Evolutionary conservation across 345 rosid genomes (phyloP).

Genomic region (Rhizophora apiculata): DNA sequence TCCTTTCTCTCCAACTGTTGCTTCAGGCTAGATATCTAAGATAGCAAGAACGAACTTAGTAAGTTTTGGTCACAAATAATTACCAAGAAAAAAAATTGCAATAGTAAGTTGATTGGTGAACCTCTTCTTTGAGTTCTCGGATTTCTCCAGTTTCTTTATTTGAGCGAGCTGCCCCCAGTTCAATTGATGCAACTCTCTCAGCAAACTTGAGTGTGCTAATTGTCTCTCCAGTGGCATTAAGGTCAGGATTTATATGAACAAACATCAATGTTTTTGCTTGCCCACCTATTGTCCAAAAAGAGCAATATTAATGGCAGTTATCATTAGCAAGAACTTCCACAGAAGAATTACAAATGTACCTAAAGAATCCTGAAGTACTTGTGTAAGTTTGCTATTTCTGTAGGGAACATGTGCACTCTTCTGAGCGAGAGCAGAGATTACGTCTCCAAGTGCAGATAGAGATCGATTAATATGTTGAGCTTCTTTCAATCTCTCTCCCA

Average conservation of each 20-base stretch:
- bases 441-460: constrained; percentile 94
- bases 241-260: constrained; percentile 89
- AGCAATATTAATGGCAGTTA: no score
- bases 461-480: constrained; percentile 95
- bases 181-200: constrained; percentile 90
- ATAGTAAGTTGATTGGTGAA: constrained; percentile 17
- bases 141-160: constrained; percentile 94
- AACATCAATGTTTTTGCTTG: constrained; percentile 97
- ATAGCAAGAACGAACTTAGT: background rate
- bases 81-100: background rate
- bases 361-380: constrained; percentile 88
- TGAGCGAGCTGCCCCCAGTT: constrained; percentile 89
- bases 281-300: constrained; percentile 47
- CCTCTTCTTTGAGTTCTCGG: constrained; percentile 92
- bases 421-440: constrained; percentile 91
- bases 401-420: constrained; percentile 90
- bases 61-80: background rate
- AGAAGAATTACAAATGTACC: constrained; percentile 36
- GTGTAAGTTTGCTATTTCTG: constrained; percentile 96
- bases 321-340: background rate
- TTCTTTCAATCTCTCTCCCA: constrained; percentile 94
- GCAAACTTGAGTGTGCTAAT: constrained; percentile 95
- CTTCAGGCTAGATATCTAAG: constrained; percentile 72
- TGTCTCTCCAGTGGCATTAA: constrained; percentile 80
- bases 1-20: constrained; percentile 80